Evolutionary conservation across 73 alveolate genomes (phyloP), one percentile per base, ranked within the genome.

Genomic region (Tetrahymena elliotti): DNA sequence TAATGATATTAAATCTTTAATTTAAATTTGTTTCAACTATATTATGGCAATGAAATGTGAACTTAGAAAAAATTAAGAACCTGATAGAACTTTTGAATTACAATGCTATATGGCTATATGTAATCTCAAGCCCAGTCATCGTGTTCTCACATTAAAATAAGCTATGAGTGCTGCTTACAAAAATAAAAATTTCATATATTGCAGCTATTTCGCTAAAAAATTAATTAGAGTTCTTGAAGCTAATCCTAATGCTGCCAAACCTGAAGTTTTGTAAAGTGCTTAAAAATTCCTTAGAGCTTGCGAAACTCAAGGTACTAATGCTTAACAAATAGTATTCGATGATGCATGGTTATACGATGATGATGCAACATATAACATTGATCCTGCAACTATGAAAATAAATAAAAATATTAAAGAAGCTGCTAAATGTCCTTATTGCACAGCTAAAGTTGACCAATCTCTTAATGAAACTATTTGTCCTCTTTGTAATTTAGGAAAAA

Each of bases 61-160:
- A 34, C 52, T 94, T 16, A 94, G 93, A 88, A 84, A 88, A 94
- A 68, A 39, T 41, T 88, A 41, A 88, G 82, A 52, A 52, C 35
- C 36, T 18, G 93, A 47, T 27, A 88, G 96, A 88, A 22, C 93
- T 12, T 84, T 94, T 34, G 96, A 94, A 94, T 88, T 94, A 88
- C 68, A 92, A 16, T 94, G 96, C 84, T 94, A 94, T 88, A 94
- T 94, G 96, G 96, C 96, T 27, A 94, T 84, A 24, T 94, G 96
- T 83, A 52, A 94, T 39, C 40, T 94, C 12, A 36, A 88, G 35
- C 95, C 95, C 9, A 38, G 8, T 12, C 96, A 94, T 88, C 54
- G 95, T 34, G 93, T 53, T 11, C 52, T 94, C 1, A 47, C 95
- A 24, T 40, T 94, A 83, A 94, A 94, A 35, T 68, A 88, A 84